Percentiles rank a stretch among this genome's conserved stretches.
phyloP scores from a whole-genome alignment of 2,329 filamentous ascomycete species.

The Penicillium griseofulvum region DNA sequence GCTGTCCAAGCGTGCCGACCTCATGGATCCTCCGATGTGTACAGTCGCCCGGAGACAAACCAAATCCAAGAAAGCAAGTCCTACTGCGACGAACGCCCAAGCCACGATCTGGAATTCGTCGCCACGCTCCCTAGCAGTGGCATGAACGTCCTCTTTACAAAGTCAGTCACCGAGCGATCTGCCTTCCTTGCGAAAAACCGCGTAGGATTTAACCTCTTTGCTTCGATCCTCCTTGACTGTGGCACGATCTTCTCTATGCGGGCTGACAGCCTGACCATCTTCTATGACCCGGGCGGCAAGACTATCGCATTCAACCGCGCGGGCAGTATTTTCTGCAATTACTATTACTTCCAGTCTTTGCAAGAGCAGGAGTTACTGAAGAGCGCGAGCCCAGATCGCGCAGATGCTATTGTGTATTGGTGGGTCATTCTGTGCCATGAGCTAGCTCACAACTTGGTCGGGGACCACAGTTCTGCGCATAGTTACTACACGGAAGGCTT shows the following conservation, averaged over 20 bases:
- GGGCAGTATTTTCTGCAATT: conserved; percentile 90
- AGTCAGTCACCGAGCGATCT: conserved; percentile 50
- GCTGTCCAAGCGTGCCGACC: conserved; percentile 76
- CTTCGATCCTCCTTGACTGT: conserved; percentile 65
- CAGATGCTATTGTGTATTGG: conserved; percentile 80
- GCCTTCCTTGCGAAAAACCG: conserved; percentile 62
- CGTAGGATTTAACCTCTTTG: conserved; percentile 66
- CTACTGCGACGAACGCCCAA: conserved; percentile 78
- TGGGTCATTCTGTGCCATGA: conserved; percentile 96
- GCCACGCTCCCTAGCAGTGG: conserved; percentile 66
- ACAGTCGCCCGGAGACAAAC: conserved; percentile 67
- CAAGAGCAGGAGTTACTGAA: conserved; percentile 57
- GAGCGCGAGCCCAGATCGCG: conserved; percentile 46
- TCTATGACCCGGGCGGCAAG: conserved; percentile 73
- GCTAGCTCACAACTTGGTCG: conserved; percentile 87
- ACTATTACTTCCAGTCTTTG: conserved; percentile 78
- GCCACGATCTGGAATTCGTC: conserved; percentile 69
- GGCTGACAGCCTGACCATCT: conserved; percentile 72
- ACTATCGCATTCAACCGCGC: conserved; percentile 91
- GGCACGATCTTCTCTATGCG: conserved; percentile 70
- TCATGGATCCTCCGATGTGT: conserved; percentile 71
- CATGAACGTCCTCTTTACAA: conserved; percentile 71
- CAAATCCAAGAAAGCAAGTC: conserved; percentile 77
- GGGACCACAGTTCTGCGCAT: conserved; percentile 72
- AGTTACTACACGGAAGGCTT: conserved; percentile 83